Evolutionary conservation across 179 eudicot species (phyloP).

Genomic region (Gypsophila paniculata): DNA sequence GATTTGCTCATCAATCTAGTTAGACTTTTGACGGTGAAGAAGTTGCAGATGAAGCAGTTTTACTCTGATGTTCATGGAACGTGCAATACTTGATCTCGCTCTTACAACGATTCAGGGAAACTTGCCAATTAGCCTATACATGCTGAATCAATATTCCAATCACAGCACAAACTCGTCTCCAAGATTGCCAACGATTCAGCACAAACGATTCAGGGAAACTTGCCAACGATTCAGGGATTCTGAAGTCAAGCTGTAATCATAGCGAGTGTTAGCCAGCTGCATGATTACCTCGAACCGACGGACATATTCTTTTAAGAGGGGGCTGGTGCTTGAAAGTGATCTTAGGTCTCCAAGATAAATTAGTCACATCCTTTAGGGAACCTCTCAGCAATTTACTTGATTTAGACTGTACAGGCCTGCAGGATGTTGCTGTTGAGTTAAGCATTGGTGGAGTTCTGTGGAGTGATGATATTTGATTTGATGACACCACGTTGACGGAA

Average conservation of each 20-base stretch:
- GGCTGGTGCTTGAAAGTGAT: conserved; percentile 35
- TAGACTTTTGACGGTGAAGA: neutral
- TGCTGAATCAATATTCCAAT: neutral
- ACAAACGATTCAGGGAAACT: no score
- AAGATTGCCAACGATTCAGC: no score
- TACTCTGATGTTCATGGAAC: neutral
- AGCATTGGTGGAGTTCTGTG: conserved; percentile 20
- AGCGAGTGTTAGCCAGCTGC: conserved; percentile 10
- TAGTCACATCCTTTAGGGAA: conserved; percentile 37
- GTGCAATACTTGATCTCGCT: neutral
- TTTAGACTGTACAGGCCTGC: conserved; percentile 26
- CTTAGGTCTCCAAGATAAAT: conserved; percentile 35
- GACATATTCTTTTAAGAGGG: conserved; percentile 47
- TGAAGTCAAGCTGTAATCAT: neutral
- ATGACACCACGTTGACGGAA: conserved; percentile 9
- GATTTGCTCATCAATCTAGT: neutral
- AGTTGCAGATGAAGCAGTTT: neutral
- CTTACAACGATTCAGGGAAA: neutral
- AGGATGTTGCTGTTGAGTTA: conserved; percentile 25
- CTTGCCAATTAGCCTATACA: neutral
- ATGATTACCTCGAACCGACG: conserved; percentile 4
- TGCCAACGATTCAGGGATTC: no score
- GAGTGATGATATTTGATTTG: conserved; percentile 26
- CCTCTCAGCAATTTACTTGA: conserved; percentile 25
- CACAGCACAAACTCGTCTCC: no score